Evolutionary conservation across 75 land plant genomes (phyloP), one percentile per base, ranked within the genome.

Genomic region (Picea sitchensis): DNA sequence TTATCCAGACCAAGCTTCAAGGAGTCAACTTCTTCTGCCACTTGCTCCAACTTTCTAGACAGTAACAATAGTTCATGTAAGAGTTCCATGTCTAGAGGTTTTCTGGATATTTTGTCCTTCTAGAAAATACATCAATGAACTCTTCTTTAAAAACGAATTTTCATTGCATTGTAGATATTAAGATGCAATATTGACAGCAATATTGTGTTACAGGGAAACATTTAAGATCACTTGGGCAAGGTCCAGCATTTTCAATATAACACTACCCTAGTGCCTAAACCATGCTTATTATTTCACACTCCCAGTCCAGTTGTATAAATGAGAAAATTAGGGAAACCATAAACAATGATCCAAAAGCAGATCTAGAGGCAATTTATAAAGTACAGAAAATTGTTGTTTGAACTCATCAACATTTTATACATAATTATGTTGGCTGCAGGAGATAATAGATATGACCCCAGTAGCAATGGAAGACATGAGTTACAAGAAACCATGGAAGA

Each of bases 21-120:
- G 5, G 98, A 89, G 13, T 94, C 99, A 57, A 87, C 90, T 83
- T 96, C 99, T 84, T 96, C 98, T 11, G 85, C 88, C 1, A 95
- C 90, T 67, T 90, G 98, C 83, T 96, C 99, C 30, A 96, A 90
- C 80, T 95, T 92, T 67, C 97, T 94, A 82, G 26, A 83, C 4
- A 57, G 17, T 41, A 44, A 23, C 34, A 14, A 67, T 14, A 36
- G 36, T 36, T n/a, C 74, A 44, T 71, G 74, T 71, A 71, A 71
- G 44, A 71, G 8, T 11, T 71, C 51, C 26, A n/a, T 71, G 21
- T 71, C 54, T 44, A 44, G 73, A 38, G n/a, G 51, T 44, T 44
- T 71, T 44, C 36, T 44, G 7, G 44, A 71, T 69, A 18, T n/a
- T 44, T 67, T 34, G 71, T 36, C 41, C 41, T 34, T 32, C 36